Evolutionary conservation across 2,329 filamentous ascomycete species (phyloP).

Genomic region (Colletotrichum sp.): DNA sequence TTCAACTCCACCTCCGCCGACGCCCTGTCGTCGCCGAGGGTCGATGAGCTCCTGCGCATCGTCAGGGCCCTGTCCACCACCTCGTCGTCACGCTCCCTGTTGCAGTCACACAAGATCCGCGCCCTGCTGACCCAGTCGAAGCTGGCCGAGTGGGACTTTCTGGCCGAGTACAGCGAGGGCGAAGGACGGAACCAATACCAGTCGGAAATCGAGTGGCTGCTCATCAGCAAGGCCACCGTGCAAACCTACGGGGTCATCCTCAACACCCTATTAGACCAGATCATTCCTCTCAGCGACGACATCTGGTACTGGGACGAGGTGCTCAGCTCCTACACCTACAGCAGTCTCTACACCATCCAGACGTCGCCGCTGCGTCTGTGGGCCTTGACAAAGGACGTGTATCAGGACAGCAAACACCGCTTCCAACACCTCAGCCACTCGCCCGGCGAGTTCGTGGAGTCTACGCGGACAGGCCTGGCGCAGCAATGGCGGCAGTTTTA

Average conservation of each 20-base stretch:
- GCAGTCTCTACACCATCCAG: conserved; percentile 83
- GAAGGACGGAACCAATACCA: conserved; percentile 42
- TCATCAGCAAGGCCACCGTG: conserved; percentile 90
- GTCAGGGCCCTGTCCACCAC: conserved; percentile 74
- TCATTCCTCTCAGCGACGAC: conserved; percentile 81
- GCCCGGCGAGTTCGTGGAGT: conserved; percentile 36
- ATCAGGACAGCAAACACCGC: conserved; percentile 56
- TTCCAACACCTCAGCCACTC: conserved; percentile 27
- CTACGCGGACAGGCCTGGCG: conserved; percentile 43
- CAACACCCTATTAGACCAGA: conserved; percentile 79
- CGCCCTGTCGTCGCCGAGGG: conserved; percentile 54
- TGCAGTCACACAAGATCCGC: conserved; percentile 65
- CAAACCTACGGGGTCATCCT: conserved; percentile 86
- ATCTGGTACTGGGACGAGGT: conserved; percentile 97
- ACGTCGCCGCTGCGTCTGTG: conserved; percentile 80
- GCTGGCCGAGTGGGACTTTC: conserved; percentile 40
- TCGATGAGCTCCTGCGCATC: conserved; percentile 68
- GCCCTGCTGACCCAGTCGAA: conserved; percentile 67
- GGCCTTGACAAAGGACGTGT: conserved; percentile 73
- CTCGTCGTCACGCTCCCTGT: conserved; percentile 64
- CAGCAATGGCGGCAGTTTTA: conserved; percentile 76
- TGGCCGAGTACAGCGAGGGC: conserved; percentile 27
- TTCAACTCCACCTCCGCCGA: conserved; percentile 33
- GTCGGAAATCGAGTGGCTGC: conserved; percentile 85
- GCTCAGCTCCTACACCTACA: conserved; percentile 76